A percentile compares a stretch with the other conserved stretches of the same genome.
phyloP scores from a whole-genome alignment of 208 protist species.

The Acanthamoeba lenticulata region DNA sequence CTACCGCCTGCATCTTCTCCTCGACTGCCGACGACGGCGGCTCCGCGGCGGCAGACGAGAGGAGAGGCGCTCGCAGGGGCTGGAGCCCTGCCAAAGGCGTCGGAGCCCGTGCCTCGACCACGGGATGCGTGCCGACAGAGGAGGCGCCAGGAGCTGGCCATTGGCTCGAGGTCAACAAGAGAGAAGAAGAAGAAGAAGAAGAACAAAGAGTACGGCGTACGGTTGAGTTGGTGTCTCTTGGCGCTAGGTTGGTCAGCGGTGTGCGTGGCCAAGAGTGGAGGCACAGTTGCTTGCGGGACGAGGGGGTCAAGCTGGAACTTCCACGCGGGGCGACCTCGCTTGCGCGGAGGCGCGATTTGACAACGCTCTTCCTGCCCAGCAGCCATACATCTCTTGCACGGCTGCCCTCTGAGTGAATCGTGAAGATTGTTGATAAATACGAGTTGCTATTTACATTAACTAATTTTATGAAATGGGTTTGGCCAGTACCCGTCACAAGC shows the following conservation, averaged over 20 bases:
- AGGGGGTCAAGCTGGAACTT: slow-evolving; percentile 4
- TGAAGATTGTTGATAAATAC: neutral
- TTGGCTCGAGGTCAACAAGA: too few relatives aligned
- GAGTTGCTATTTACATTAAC: too few relatives aligned
- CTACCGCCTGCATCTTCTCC: neutral
- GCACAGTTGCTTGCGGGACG: neutral
- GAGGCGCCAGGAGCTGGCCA: too few relatives aligned
- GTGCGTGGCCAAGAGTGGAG: neutral
- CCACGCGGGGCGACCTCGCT: neutral
- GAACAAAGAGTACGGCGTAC: too few relatives aligned
- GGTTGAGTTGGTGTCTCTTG: too few relatives aligned
- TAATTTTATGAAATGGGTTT: neutral
- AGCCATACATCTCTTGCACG: slow-evolving; percentile 23
- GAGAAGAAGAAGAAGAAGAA: too few relatives aligned
- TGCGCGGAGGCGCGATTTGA: neutral
- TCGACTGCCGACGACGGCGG: neutral
- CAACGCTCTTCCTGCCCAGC: neutral
- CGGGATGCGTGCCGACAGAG: too few relatives aligned
- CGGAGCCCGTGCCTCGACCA: too few relatives aligned
- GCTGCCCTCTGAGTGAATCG: neutral
- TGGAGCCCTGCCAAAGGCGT: neutral
- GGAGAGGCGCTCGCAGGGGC: neutral
- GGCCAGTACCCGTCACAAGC: neutral
- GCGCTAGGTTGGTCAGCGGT: neutral
- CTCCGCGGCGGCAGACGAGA: too few relatives aligned